Evolutionary conservation across 768 basidiomycete species (phyloP).

Genomic region (Mycena pura): DNA sequence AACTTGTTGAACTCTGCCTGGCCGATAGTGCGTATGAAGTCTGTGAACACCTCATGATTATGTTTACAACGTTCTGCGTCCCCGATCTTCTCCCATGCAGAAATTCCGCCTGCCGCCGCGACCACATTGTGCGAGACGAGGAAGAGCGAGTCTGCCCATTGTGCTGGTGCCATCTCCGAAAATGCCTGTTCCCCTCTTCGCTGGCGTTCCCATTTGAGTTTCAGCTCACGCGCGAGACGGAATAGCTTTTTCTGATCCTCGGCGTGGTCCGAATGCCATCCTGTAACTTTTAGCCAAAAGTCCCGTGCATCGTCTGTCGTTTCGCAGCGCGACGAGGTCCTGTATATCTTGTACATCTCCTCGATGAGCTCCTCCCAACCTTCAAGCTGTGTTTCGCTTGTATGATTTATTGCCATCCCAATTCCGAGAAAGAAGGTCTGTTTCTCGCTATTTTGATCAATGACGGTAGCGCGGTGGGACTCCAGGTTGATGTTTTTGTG

Average conservation of each 20-base stretch:
- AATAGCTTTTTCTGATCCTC: constrained; percentile 28
- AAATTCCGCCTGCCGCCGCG: background rate
- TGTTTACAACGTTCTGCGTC: constrained; percentile 9
- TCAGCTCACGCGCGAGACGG: background rate
- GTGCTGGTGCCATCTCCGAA: background rate
- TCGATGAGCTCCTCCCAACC: constrained; percentile 20
- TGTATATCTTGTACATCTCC: background rate
- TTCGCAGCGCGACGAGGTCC: background rate
- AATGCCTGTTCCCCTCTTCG: background rate
- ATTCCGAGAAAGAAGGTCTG: background rate
- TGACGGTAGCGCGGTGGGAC: constrained; percentile 11
- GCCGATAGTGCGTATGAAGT: constrained; percentile 11
- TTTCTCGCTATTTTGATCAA: background rate
- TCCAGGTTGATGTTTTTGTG: constrained; percentile 24
- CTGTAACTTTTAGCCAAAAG: constrained; percentile 13
- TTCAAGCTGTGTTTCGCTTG: constrained; percentile 29
- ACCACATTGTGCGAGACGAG: background rate
- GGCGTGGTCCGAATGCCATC: too few relatives aligned
- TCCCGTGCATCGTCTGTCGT: background rate
- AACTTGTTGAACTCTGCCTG: constrained; percentile 17
- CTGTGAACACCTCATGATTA: background rate
- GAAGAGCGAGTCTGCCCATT: background rate
- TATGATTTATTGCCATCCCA: constrained; percentile 19
- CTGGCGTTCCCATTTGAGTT: background rate
- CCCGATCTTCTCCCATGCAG: constrained; percentile 9